Percentiles rank a stretch among this genome's conserved stretches.
These are phyloP conservation scores for Trichoderma sp. DNA, from an alignment of 2,329 filamentous ascomycete species.

Conservation along the genomic window DNA sequence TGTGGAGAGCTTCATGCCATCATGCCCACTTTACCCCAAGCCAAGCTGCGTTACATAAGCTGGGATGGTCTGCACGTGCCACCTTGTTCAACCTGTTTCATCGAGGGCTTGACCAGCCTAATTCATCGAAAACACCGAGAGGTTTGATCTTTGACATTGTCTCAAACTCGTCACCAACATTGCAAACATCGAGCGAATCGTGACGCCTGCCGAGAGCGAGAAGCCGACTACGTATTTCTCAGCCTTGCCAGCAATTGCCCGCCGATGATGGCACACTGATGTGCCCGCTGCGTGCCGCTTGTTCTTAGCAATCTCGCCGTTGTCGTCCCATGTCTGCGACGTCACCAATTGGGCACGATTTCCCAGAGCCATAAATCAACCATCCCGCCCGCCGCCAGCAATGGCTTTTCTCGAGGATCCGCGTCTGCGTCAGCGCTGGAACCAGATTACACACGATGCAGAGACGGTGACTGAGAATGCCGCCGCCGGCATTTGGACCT, in stretches of 20 bases:
- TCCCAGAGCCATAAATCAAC: background rate
- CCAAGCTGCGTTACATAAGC: constrained; percentile 5
- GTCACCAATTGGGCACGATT: constrained; percentile 6
- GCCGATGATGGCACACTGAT: constrained; percentile 3
- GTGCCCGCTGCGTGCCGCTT: background rate
- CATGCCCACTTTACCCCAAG: background rate
- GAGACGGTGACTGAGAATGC: constrained; percentile 88
- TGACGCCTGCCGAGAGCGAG: background rate
- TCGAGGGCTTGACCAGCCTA: constrained; percentile 1
- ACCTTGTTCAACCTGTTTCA: constrained; percentile 2
- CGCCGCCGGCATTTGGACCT: constrained; percentile 86
- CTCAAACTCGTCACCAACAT: background rate
- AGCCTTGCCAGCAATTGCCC: background rate
- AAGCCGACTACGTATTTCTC: background rate
- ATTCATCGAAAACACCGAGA: background rate
- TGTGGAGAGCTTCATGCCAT: background rate
- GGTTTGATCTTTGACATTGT: background rate
- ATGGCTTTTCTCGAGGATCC: constrained; percentile 74
- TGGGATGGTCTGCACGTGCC: constrained; percentile 15
- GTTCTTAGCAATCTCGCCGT: background rate
- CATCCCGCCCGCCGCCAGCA: constrained; percentile 26
- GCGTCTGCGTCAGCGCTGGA: constrained; percentile 87
- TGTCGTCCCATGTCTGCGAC: constrained; percentile 17
- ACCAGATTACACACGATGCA: constrained; percentile 86
- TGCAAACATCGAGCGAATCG: background rate